Percentiles rank a stretch among this genome's conserved stretches.
These are phyloP conservation scores for Pseudotsuga menziesii DNA, from an alignment of 75 land plant genomes.

Conservation along the genomic window DNA sequence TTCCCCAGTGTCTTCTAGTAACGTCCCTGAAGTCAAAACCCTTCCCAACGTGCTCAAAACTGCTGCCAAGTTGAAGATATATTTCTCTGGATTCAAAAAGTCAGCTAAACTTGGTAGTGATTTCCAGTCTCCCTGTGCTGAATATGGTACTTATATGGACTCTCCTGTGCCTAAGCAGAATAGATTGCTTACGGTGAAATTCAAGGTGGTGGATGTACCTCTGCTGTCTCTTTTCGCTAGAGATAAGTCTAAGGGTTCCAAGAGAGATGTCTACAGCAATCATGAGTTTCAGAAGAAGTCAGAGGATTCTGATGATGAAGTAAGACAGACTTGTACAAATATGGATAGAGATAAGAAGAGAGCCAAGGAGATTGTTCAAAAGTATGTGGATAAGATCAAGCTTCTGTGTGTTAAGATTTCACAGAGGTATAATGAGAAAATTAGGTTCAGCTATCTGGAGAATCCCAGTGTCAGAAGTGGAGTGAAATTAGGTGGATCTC, in stretches of 20 bases:
- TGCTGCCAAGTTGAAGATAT: constrained; percentile 46
- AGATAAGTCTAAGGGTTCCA: constrained; percentile 19
- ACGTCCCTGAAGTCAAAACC: not conserved
- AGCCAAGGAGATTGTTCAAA: constrained; percentile 41
- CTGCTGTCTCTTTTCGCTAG: constrained; percentile 38
- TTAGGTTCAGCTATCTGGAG: too few relatives aligned
- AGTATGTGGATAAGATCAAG: constrained; percentile 58
- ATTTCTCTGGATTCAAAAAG: constrained; percentile 38
- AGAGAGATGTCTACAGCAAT: too few relatives aligned
- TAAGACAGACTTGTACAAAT: not conserved
- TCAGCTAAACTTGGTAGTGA: constrained; percentile 13
- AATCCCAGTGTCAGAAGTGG: too few relatives aligned
- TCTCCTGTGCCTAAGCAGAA: not conserved
- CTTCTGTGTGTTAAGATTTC: constrained; percentile 36
- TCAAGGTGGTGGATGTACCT: constrained; percentile 47
- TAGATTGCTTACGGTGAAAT: constrained; percentile 49
- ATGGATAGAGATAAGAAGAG: constrained; percentile 18
- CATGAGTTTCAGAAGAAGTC: too few relatives aligned
- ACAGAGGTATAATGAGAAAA: not conserved
- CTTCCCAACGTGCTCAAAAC: constrained; percentile 37
- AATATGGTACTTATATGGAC: not conserved
- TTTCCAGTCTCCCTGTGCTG: not conserved
- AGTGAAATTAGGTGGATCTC: too few relatives aligned
- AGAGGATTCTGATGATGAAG: not conserved
- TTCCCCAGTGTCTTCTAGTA: too few relatives aligned